phyloP scores from a whole-genome alignment of 2,329 filamentous ascomycete species.

The Ophiostoma ulmi region DNA sequence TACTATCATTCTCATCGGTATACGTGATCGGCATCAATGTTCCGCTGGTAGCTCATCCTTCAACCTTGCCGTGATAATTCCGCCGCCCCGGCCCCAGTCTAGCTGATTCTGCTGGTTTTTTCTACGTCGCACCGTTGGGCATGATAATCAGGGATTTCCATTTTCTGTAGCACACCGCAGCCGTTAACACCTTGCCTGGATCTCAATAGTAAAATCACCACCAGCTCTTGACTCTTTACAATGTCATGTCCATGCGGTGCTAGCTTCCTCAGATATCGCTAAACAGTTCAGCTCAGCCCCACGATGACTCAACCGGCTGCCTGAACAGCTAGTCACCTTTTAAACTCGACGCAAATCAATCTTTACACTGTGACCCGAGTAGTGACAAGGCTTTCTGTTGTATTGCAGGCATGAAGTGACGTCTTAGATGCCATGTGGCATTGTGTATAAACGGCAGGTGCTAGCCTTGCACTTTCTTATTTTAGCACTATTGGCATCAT shows the following conservation, averaged over 20 bases:
- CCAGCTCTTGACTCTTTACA: neutral
- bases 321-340: neutral
- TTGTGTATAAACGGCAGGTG: neutral
- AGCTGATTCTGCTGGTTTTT: conserved; percentile 1
- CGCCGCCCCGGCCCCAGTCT: neutral
- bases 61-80: neutral
- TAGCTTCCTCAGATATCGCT: neutral
- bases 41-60: neutral
- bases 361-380: no score
- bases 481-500: neutral
- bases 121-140: neutral
- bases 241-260: neutral
- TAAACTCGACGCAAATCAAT: neutral
- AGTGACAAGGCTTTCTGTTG: neutral
- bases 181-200: neutral
- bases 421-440: neutral
- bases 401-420: neutral
- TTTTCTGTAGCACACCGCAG: neutral
- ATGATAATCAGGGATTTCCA: neutral
- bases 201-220: neutral
- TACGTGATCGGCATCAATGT: neutral
- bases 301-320: neutral
- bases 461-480: neutral
- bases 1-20: neutral
- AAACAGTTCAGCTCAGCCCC: neutral